A percentile compares a stretch with the other conserved stretches of the same genome.
These are phyloP conservation scores for Yamadazyma sp. DNA, from an alignment of 805 yeast species.

Conservation along the genomic window DNA sequence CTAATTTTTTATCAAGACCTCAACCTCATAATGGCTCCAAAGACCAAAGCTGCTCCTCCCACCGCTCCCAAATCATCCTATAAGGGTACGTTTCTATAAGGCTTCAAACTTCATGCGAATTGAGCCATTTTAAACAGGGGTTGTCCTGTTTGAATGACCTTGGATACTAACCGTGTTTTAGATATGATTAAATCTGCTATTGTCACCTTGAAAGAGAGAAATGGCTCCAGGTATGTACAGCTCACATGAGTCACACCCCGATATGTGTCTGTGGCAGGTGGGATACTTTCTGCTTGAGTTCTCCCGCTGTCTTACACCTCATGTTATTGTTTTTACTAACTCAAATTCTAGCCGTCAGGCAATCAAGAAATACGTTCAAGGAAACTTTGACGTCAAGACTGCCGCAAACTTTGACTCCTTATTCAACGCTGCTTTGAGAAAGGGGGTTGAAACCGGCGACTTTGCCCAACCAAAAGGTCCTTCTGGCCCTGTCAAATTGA, in stretches of 20 bases:
- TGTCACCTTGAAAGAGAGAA: conserved; percentile 70
- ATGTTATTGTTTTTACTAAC: conserved; percentile 4
- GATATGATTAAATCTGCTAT: conserved; percentile 72
- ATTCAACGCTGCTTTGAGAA: conserved; percentile 76
- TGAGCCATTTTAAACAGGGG: too few relatives aligned
- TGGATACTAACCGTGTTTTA: conserved; percentile 17
- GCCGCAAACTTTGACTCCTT: conserved; percentile 69
- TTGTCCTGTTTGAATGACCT: conserved; percentile 2
- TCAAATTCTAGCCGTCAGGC: conserved; percentile 67
- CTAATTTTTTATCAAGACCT: conserved; percentile 2
- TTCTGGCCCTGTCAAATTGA: conserved; percentile 77
- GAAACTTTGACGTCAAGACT: conserved; percentile 59
- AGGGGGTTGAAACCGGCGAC: conserved; percentile 75
- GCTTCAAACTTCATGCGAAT: too few relatives aligned
- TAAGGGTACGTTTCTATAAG: conserved; percentile 43
- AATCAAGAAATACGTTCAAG: conserved; percentile 75
- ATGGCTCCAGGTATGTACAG: conserved; percentile 63
- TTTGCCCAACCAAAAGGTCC: conserved; percentile 88
- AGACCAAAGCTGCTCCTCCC: conserved; percentile 23
- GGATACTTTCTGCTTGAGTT: too few relatives aligned
- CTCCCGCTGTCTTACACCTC: too few relatives aligned
- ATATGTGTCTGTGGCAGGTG: too few relatives aligned
- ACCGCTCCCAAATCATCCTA: conserved; percentile 38
- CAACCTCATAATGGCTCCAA: conserved; percentile 37
- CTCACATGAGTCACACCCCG: too few relatives aligned